phyloP scores from a whole-genome alignment of 1,139 yeast genomes.

The Yamadazyma diddensiae region DNA sequence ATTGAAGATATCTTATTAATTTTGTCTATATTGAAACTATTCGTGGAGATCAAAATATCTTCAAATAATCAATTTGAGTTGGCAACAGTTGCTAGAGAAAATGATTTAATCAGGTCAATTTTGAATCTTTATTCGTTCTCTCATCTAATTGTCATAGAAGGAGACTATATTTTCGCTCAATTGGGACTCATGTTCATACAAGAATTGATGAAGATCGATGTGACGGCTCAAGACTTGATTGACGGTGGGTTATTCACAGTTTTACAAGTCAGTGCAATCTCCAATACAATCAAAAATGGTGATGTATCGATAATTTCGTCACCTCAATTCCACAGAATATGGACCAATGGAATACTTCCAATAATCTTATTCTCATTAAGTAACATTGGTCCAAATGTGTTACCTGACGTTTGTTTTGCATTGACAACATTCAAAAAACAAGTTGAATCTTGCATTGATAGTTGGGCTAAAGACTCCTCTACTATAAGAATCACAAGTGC shows the following conservation, averaged over 20 bases:
- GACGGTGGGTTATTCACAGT: constrained; percentile 66
- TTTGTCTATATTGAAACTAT: constrained; percentile 58
- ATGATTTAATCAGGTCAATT: constrained; percentile 62
- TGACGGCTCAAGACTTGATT: constrained; percentile 65
- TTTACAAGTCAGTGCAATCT: constrained; percentile 71
- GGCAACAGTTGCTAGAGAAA: constrained; percentile 52
- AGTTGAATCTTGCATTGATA: constrained; percentile 56
- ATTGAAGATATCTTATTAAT: constrained; percentile 67
- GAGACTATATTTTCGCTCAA: constrained; percentile 71
- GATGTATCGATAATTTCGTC: constrained; percentile 47
- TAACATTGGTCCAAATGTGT: constrained; percentile 58
- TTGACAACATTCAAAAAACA: constrained; percentile 65
- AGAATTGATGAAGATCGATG: constrained; percentile 62
- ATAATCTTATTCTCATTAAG: constrained; percentile 59
- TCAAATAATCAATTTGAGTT: constrained; percentile 48
- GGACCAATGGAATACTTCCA: constrained; percentile 82
- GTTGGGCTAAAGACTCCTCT: constrained; percentile 66
- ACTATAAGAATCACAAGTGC: constrained; percentile 60
- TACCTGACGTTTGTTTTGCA: constrained; percentile 67
- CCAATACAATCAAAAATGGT: constrained; percentile 66
- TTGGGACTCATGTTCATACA: constrained; percentile 65
- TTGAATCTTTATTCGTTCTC: constrained; percentile 68
- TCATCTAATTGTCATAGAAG: constrained; percentile 56
- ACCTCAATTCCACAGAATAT: constrained; percentile 64
- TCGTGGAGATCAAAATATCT: constrained; percentile 52